phyloP scores from a whole-genome alignment of 2,329 filamentous ascomycete species.

The Colletotrichum limetticola region DNA sequence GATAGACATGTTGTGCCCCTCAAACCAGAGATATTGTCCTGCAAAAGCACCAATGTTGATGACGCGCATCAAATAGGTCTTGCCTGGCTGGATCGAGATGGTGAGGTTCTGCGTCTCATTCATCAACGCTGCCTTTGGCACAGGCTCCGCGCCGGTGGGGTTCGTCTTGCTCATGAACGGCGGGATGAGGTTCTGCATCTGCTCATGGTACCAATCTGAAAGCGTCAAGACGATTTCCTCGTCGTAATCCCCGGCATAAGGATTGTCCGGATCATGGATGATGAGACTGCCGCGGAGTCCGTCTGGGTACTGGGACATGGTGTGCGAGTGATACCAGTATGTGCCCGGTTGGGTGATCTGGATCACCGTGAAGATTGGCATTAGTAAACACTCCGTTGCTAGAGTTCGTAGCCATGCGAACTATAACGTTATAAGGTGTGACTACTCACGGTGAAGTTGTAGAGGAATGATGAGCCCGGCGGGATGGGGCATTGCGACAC shows the following conservation, averaged over 20 bases:
- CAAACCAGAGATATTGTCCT: background rate
- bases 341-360: conserved; percentile 74
- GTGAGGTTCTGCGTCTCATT: conserved; percentile 75
- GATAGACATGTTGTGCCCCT: background rate
- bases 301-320: conserved; percentile 75
- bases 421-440: no score
- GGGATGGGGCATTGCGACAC: conserved; percentile 76
- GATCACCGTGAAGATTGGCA: no score
- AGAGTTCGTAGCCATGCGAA: no score
- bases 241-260: conserved; percentile 56
- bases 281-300: conserved; percentile 72
- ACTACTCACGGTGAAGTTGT: conserved; percentile 71
- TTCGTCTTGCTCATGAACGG: conserved; percentile 64
- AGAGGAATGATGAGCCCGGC: conserved; percentile 72
- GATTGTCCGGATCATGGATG: conserved; percentile 66
- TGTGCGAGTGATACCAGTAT: conserved; percentile 84
- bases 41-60: conserved; percentile 82
- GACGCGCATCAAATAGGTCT: conserved; percentile 75
- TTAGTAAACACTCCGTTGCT: no score
- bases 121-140: conserved; percentile 75
- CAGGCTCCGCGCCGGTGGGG: conserved; percentile 69
- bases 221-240: conserved; percentile 73
- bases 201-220: conserved; percentile 78
- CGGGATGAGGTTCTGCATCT: conserved; percentile 58
- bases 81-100: conserved; percentile 70